Percentiles rank a stretch among this genome's conserved stretches.
Evolutionary conservation across 2,329 filamentous ascomycete species (phyloP).

Genomic region (Phaeosphaeriaceae sp.): DNA sequence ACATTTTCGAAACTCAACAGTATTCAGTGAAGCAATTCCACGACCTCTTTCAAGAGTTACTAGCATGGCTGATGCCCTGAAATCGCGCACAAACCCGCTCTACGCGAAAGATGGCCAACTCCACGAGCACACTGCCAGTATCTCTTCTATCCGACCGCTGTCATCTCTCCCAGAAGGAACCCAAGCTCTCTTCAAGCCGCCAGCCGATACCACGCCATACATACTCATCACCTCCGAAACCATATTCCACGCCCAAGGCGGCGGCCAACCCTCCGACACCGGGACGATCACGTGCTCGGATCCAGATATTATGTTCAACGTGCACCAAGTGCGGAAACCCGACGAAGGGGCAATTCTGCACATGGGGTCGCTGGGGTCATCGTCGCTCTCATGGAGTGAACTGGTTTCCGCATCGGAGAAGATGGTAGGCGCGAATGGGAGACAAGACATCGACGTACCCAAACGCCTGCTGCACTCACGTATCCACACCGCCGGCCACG

Average conservation of each 20-base stretch:
- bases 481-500: constrained; percentile 76
- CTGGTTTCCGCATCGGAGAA: no score
- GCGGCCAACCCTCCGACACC: constrained; percentile 74
- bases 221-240: constrained; percentile 69
- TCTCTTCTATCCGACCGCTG: constrained; percentile 60
- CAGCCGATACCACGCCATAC: constrained; percentile 47
- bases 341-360: constrained; percentile 67
- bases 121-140: constrained; percentile 51
- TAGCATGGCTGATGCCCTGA: not conserved
- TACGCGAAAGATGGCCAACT: constrained; percentile 53
- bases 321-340: constrained; percentile 64
- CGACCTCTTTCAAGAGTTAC: not conserved
- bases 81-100: constrained; percentile 35
- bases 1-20: not conserved
- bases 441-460: constrained; percentile 66
- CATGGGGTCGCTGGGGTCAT: constrained; percentile 65
- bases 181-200: constrained; percentile 65
- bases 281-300: constrained; percentile 60
- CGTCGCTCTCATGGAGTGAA: no score
- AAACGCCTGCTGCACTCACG: constrained; percentile 71
- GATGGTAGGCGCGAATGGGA: constrained; percentile 47
- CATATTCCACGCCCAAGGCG: constrained; percentile 79
- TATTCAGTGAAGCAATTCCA: not conserved
- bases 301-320: constrained; percentile 53
- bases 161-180: constrained; percentile 59